Conservation (phyloP, 2,329 filamentous ascomycete genomes). For the Lecanoromycetidae sp. region DNA sequence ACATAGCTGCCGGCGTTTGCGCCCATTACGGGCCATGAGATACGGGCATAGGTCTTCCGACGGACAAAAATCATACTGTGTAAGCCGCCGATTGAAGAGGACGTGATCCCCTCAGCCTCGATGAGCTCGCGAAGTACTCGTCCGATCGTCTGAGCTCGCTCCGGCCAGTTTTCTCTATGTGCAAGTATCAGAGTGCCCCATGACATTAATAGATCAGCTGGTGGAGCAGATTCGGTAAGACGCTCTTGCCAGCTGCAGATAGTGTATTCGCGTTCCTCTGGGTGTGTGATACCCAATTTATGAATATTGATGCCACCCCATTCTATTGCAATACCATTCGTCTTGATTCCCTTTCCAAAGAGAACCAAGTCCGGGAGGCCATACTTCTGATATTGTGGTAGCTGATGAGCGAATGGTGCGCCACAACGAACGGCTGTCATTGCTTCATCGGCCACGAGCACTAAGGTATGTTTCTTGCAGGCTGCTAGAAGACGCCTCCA, state of each 20-base stretch:
- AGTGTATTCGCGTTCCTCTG: background rate
- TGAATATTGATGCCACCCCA: slow-evolving; percentile 11
- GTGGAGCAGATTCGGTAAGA: slow-evolving; percentile 5
- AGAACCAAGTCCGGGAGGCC: slow-evolving; percentile 11
- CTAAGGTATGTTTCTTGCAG: background rate
- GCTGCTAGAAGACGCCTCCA: slow-evolving; percentile 6
- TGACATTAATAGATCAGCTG: slow-evolving; percentile 5
- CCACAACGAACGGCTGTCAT: slow-evolving; percentile 10
- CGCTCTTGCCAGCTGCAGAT: slow-evolving; percentile 11
- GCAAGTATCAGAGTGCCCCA: slow-evolving; percentile 11
- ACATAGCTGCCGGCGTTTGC: slow-evolving; percentile 2
- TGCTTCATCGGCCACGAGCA: slow-evolving; percentile 11
- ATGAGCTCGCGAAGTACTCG: slow-evolving; percentile 1
- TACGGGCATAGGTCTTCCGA: background rate
- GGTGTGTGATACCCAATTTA: background rate
- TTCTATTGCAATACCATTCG: slow-evolving; percentile 11
- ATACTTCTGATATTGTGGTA: slow-evolving; percentile 5
- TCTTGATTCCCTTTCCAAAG: slow-evolving; percentile 11
- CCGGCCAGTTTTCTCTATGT: slow-evolving; percentile 2
- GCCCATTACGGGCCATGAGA: slow-evolving; percentile 1
- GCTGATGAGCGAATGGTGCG: slow-evolving; percentile 10
- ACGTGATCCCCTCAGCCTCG: background rate
- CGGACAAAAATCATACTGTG: slow-evolving; percentile 3
- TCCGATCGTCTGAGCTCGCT: slow-evolving; percentile 1
- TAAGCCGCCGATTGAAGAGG: background rate